Conservation (phyloP, 768 basidiomycete genomes). For the Lepiota subincarnata region DNA sequence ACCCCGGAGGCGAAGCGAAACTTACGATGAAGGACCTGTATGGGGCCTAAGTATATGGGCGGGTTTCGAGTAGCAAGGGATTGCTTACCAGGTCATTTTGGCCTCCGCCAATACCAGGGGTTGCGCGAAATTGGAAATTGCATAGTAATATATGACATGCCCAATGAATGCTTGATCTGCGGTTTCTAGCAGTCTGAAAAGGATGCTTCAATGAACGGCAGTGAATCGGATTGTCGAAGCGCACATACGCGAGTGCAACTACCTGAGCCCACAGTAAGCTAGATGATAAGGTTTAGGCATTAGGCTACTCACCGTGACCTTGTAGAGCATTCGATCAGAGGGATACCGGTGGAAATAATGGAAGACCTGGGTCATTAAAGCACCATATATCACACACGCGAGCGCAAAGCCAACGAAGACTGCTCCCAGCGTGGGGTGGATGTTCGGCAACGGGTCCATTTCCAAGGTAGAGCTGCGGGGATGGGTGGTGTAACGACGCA, state of each 20-base stretch:
- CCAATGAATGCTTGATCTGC: conserved; percentile 54
- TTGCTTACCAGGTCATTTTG: conserved; percentile 43
- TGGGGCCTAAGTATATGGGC: conserved; percentile 4
- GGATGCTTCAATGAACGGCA: not conserved
- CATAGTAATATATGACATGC: conserved; percentile 54
- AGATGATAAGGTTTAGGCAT: not conserved
- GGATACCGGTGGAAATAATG: conserved; percentile 54
- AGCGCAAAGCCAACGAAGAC: conserved; percentile 54
- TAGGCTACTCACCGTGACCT: conserved; percentile 40
- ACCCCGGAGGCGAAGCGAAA: not conserved
- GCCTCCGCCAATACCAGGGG: conserved; percentile 29
- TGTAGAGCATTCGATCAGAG: conserved; percentile 47
- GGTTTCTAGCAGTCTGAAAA: conserved; percentile 45
- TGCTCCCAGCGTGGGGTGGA: conserved; percentile 56
- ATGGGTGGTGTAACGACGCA: too few species aligned
- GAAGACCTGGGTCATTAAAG: conserved; percentile 50
- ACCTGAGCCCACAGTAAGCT: conserved; percentile 26
- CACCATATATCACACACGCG: conserved; percentile 51
- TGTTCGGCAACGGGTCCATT: conserved; percentile 3
- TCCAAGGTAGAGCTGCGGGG: not conserved
- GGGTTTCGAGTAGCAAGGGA: not conserved
- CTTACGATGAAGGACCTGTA: conserved; percentile 50
- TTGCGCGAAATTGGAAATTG: conserved; percentile 41
- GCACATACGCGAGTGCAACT: conserved; percentile 32
- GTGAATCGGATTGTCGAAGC: not conserved